Evolutionary conservation across 805 yeast genomes (phyloP), one percentile per base, ranked within the genome.

Genomic region (Metschnikowia gruessii): DNA sequence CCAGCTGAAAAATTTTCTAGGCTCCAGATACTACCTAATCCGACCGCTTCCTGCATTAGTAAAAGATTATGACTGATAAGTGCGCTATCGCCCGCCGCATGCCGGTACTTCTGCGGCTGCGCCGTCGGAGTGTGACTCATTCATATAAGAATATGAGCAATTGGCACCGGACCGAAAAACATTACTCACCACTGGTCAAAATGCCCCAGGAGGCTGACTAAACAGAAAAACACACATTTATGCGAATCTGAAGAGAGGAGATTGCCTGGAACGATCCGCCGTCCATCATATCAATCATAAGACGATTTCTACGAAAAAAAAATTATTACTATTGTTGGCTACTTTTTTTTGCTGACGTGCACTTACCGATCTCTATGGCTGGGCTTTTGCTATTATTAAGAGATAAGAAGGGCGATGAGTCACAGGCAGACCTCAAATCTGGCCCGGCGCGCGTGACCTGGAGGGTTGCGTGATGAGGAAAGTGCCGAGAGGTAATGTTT

Each of bases 111-210:
- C 43, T 45, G 49, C 43, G 45, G 43, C 45, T 18, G 15, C 41
- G 55, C 54, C 55, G 55, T 36, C 48, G 15, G 37, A 44, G 45
- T 45, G 45, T 53, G 54, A 55, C 54, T 50, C 48, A 41, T 24
- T 17, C 39, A 15, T 46, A 49, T 49, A 49, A 42, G 48, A 49
- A 34, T 36, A 43, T 43, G 42, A 39, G 41, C 30, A 45, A 45
- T 40, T 45, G 37, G 48, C 48, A 15, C 28, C 37, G 48, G 46
- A n/a, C 34, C 40, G 42, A 17, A 34, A 34, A 8, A 26, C 37
- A 2, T 24, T 28, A 26, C 44, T 18, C 33, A 26, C 33, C 31
- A 34, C 31, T 18, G 18, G n/a, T 17, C 33, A 34, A 19, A 26
- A 17, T 15, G 40, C 32, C 28, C 16, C 37, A 31, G 18, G 2